Evolutionary conservation across 2,329 filamentous ascomycete species (phyloP).

Genomic region (Colletotrichum sp.): DNA sequence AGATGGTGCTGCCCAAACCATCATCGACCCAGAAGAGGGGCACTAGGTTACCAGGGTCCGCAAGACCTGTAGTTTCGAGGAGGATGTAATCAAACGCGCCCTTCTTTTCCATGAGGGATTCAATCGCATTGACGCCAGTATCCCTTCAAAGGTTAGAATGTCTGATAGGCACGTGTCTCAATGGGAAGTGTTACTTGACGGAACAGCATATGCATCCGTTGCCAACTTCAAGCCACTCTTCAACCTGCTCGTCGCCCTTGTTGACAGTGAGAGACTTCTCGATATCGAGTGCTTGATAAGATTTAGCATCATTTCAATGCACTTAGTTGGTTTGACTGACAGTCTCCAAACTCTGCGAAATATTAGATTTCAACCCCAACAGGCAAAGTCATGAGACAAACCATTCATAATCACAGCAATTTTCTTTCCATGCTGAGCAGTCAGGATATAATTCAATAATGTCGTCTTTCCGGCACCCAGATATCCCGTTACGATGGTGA

Average conservation of each 20-base stretch:
- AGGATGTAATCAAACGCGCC: conserved; percentile 97
- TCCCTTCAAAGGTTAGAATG: conserved; percentile 62
- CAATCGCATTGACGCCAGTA: conserved; percentile 90
- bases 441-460: conserved; percentile 93
- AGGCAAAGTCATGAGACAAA: conserved; percentile 26
- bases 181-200: conserved; percentile 69
- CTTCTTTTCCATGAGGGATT: conserved; percentile 92
- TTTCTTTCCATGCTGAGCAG: conserved; percentile 93
- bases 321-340: conserved; percentile 48
- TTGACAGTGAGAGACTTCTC: conserved; percentile 95
- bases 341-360: conserved; percentile 77
- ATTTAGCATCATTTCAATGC: neutral
- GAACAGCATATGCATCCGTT: conserved; percentile 99
- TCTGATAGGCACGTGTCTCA: neutral
- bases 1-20: conserved; percentile 92
- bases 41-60: conserved; percentile 93
- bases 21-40: conserved; percentile 98
- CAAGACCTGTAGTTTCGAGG: conserved; percentile 92
- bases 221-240: conserved; percentile 94
- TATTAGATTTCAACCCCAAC: conserved; percentile 14
- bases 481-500: conserved; percentile 90
- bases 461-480: conserved; percentile 96
- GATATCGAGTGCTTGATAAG: conserved; percentile 78
- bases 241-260: conserved; percentile 79
- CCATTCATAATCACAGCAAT: conserved; percentile 98